phyloP scores from a whole-genome alignment of 345 rosid genomes.

The Trapa bicornis region DNA sequence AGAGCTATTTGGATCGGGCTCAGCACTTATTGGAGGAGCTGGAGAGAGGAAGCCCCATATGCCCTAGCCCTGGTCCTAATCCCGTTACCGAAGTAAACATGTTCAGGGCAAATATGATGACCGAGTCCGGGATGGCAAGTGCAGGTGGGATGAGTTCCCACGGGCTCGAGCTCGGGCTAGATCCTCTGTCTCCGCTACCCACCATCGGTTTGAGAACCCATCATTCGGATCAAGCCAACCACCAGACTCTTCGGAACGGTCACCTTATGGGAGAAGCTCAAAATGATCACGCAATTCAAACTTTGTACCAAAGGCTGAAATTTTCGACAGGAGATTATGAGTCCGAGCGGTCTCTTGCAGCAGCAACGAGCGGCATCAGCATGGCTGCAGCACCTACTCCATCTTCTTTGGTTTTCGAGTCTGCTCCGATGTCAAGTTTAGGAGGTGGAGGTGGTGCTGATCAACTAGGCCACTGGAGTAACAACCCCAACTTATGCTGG shows the following conservation, averaged over 20 bases:
- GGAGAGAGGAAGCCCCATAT: constrained; percentile 33
- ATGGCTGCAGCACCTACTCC: constrained; percentile 11
- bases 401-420: constrained; percentile 28
- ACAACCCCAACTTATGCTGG: constrained; percentile 41
- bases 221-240: constrained; percentile 7
- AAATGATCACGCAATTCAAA: constrained; percentile 41
- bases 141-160: constrained; percentile 15
- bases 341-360: neutral
- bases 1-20: constrained; percentile 40
- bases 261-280: constrained; percentile 20
- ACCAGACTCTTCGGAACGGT: constrained; percentile 27
- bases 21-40: constrained; percentile 22
- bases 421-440: constrained; percentile 17
- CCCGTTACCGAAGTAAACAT: constrained; percentile 23
- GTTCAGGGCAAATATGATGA: constrained; percentile 12
- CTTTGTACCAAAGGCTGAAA: constrained; percentile 49
- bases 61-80: constrained; percentile 16
- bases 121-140: constrained; percentile 19
- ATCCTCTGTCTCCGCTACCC: constrained; percentile 22
- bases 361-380: neutral
- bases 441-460: constrained; percentile 19
- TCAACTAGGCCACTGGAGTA: constrained; percentile 38
- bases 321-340: constrained; percentile 22
- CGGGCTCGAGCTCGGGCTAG: constrained; percentile 27
- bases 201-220: constrained; percentile 20